Percentiles rank a stretch among this genome's conserved stretches.
Conservation (phyloP, 192 early-diverging fungal genomes). For the Dissophora globulifera region DNA sequence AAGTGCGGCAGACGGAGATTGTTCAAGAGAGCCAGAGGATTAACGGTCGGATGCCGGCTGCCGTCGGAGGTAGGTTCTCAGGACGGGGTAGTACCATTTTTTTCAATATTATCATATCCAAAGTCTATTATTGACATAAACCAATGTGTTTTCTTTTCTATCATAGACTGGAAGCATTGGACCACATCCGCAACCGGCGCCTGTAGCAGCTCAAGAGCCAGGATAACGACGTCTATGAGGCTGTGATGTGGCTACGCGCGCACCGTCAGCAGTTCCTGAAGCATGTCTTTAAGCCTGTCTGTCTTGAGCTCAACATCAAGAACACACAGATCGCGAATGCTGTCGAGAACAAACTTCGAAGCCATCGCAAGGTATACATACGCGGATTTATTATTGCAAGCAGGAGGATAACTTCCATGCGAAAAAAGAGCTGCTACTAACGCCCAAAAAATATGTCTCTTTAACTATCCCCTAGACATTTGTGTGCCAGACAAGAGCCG, state of each 20-base stretch:
- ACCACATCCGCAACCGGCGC: conserved; percentile 64
- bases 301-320: conserved; percentile 76
- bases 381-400: too few relatives aligned
- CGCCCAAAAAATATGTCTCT: too few relatives aligned
- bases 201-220: conserved; percentile 62
- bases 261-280: conserved; percentile 73
- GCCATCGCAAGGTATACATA: conserved; percentile 66
- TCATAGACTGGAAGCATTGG: conserved; percentile 67
- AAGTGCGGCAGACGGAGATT: conserved; percentile 48
- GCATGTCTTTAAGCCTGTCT: conserved; percentile 77
- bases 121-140: too few relatives aligned
- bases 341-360: conserved; percentile 68
- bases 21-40: conserved; percentile 13
- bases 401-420: too few relatives aligned
- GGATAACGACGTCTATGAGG: conserved; percentile 67
- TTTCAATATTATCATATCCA: too few relatives aligned
- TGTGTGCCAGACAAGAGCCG: conserved; percentile 78
- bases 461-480: too few relatives aligned
- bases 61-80: conserved; percentile 30
- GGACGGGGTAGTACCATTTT: neutral
- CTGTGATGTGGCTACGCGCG: conserved; percentile 73
- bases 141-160: too few relatives aligned
- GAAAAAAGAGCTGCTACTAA: too few relatives aligned
- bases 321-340: conserved; percentile 68
- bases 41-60: conserved; percentile 19